These are phyloP conservation scores for Schrenkiella parvula DNA, from an alignment of 345 rosid genomes.

Conservation along the genomic window DNA sequence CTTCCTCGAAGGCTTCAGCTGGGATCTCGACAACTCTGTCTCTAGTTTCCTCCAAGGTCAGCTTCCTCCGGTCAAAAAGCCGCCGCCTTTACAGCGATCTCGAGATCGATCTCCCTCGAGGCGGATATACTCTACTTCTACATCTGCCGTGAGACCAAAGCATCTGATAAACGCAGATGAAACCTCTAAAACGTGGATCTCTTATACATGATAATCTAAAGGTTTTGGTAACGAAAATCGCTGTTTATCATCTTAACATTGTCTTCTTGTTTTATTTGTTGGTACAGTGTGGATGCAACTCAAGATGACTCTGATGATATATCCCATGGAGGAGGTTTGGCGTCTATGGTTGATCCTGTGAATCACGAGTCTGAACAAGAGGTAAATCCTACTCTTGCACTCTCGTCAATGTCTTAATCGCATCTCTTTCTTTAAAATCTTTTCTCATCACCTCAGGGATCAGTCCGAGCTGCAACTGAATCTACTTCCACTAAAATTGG, in stretches of 20 bases:
- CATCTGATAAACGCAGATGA: conserved; percentile 5
- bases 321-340: neutral
- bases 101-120: neutral
- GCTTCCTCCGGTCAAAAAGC: neutral
- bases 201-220: neutral
- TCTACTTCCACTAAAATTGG: neutral
- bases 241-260: neutral
- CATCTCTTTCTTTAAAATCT: neutral
- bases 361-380: neutral
- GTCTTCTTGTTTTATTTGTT: neutral
- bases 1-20: conserved; percentile 9
- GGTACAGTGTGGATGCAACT: too few species aligned
- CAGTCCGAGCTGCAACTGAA: neutral
- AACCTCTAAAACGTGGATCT: neutral
- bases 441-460: neutral
- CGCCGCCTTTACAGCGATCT: neutral
- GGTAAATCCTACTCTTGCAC: neutral
- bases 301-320: too few species aligned
- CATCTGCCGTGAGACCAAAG: neutral
- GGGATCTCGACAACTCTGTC: conserved; percentile 1
- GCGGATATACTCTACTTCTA: neutral
- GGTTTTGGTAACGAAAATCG: neutral
- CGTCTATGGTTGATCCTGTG: neutral
- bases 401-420: neutral
- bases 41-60: neutral